These are phyloP conservation scores for Suhomyces prunicola DNA, from an alignment of 805 yeast species.

Conservation along the genomic window DNA sequence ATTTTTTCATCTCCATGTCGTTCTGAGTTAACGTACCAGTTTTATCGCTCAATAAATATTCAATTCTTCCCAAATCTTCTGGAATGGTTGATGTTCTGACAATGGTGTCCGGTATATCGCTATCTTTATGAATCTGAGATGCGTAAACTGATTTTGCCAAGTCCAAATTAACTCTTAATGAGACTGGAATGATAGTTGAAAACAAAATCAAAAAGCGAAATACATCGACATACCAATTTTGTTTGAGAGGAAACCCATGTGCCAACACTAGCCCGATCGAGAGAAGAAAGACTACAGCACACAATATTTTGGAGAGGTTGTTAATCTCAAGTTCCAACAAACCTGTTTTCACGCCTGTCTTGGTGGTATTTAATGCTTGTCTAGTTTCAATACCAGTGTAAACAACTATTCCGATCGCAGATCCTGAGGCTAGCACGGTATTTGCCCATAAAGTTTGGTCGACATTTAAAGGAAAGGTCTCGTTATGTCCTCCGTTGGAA, in stretches of 20 bases:
- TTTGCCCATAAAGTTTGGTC: constrained; percentile 98
- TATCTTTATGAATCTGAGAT: constrained; percentile 87
- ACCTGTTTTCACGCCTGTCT: constrained; percentile 84
- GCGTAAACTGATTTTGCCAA: constrained; percentile 96
- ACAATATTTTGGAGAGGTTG: constrained; percentile 78
- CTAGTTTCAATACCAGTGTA: constrained; percentile 94
- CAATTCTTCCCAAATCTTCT: constrained; percentile 94
- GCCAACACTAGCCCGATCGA: constrained; percentile 75
- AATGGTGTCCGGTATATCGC: constrained; percentile 75
- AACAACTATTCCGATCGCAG: constrained; percentile 81
- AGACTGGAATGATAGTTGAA: constrained; percentile 94
- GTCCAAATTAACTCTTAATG: constrained; percentile 89
- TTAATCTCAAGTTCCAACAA: constrained; percentile 89
- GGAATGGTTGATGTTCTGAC: constrained; percentile 98
- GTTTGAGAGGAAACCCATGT: constrained; percentile 61
- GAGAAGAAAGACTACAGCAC: constrained; percentile 78
- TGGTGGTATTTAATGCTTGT: constrained; percentile 90
- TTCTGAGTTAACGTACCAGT: constrained; percentile 98
- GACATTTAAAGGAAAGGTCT: constrained; percentile 63
- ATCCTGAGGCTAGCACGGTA: constrained; percentile 92
- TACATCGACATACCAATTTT: constrained; percentile 84
- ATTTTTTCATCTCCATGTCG: constrained; percentile 93
- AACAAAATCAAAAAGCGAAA: constrained; percentile 88
- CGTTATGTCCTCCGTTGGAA: constrained; percentile 25
- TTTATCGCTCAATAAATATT: constrained; percentile 86